Evolutionary conservation across 768 basidiomycete species (phyloP).

Genomic region (Lactifluus rugatus): DNA sequence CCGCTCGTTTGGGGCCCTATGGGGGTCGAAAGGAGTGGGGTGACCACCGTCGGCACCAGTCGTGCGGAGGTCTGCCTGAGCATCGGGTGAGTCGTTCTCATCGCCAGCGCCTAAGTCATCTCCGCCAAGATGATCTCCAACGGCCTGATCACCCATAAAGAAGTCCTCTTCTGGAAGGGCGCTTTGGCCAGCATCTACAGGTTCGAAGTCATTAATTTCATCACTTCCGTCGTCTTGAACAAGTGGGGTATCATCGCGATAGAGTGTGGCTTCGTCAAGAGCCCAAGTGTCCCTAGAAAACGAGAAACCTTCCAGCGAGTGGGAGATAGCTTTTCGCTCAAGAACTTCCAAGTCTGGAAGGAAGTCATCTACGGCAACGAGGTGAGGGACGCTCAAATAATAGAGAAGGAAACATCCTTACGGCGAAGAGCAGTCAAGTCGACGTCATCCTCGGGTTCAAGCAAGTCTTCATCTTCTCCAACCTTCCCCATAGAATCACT

Average conservation of each 20-base stretch:
- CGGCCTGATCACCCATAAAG: conserved; percentile 53
- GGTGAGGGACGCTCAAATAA: conserved; percentile 3
- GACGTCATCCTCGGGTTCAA: conserved; percentile 61
- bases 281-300: conserved; percentile 62
- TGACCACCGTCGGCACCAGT: conserved; percentile 43
- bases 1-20: conserved; percentile 60
- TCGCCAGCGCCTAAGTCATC: conserved; percentile 22
- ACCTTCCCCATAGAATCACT: conserved; percentile 77
- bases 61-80: conserved; percentile 31
- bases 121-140: conserved; percentile 37
- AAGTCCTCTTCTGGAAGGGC: conserved; percentile 47
- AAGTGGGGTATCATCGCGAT: conserved; percentile 42
- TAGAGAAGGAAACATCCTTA: conserved; percentile 27
- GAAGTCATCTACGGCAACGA: conserved; percentile 45
- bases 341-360: conserved; percentile 58
- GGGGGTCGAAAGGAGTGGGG: conserved; percentile 78
- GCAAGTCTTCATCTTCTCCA: conserved; percentile 57
- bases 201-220: conserved; percentile 30
- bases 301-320: conserved; percentile 71
- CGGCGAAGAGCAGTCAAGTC: conserved; percentile 56
- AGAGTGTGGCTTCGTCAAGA: conserved; percentile 54
- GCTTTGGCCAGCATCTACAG: conserved; percentile 31
- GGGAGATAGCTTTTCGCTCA: conserved; percentile 65
- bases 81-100: conserved; percentile 33
- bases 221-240: conserved; percentile 36